A percentile compares a stretch with the other conserved stretches of the same genome.
These are phyloP conservation scores for Russula foetens DNA, from an alignment of 768 basidiomycete species.

Conservation along the genomic window DNA sequence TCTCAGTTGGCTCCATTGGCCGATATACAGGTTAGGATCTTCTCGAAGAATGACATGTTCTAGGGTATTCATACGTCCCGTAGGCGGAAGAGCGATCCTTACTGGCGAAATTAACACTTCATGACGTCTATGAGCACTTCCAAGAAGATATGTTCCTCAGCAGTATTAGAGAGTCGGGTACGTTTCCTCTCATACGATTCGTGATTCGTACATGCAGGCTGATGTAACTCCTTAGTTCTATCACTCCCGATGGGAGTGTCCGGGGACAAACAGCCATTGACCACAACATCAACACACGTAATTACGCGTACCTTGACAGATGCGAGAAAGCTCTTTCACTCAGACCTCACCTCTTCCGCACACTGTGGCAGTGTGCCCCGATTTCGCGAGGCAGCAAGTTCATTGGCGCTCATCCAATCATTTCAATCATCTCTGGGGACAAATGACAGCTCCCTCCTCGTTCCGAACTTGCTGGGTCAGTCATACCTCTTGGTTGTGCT, in stretches of 20 bases:
- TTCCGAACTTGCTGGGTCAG: constrained; percentile 57
- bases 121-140: constrained; percentile 71
- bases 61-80: neutral
- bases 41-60: neutral
- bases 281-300: constrained; percentile 44
- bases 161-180: constrained; percentile 86
- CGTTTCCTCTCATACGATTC: constrained; percentile 25
- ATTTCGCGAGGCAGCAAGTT: constrained; percentile 67
- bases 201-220: neutral
- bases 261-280: constrained; percentile 31
- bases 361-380: constrained; percentile 57
- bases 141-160: constrained; percentile 83
- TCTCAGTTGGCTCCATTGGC: constrained; percentile 47
- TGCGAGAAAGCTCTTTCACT: constrained; percentile 65
- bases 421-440: constrained; percentile 77
- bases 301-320: constrained; percentile 52
- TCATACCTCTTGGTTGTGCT: neutral
- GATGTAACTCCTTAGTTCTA: constrained; percentile 44
- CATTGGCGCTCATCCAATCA: constrained; percentile 60
- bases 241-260: constrained; percentile 77
- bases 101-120: constrained; percentile 69
- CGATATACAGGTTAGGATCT: constrained; percentile 43
- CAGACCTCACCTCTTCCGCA: constrained; percentile 47
- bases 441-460: constrained; percentile 41
- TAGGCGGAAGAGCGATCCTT: constrained; percentile 72